Conservation (phyloP, 495 filamentous ascomycete species). For the Halenospora varia region DNA sequence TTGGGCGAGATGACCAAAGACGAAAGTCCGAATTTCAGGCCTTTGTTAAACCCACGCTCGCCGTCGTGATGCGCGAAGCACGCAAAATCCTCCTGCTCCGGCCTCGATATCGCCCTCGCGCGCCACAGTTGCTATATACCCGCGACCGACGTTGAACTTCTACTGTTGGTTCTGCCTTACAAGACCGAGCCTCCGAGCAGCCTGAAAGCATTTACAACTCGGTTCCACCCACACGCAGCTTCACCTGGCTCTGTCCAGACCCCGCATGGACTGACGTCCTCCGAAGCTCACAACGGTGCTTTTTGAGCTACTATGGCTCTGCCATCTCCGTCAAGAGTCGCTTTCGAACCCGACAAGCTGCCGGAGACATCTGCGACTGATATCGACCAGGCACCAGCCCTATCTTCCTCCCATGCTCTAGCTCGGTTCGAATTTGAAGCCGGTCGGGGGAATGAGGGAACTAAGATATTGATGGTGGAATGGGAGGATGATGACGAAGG, state of each 20-base stretch:
- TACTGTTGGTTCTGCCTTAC: neutral
- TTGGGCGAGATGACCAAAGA: slow-evolving; percentile 11
- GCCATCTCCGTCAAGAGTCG: slow-evolving; percentile 16
- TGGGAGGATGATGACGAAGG: slow-evolving; percentile 61
- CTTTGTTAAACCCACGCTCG: slow-evolving; percentile 1
- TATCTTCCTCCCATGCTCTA: slow-evolving; percentile 46
- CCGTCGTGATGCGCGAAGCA: slow-evolving; percentile 2
- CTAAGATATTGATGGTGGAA: slow-evolving; percentile 81
- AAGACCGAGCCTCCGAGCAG: slow-evolving; percentile 16
- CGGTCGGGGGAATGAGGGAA: slow-evolving; percentile 72
- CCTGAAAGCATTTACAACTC: slow-evolving; percentile 1
- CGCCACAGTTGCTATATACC: slow-evolving; percentile 11
- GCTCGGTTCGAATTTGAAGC: slow-evolving; percentile 85
- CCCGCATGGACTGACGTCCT: slow-evolving; percentile 22
- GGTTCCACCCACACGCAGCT: slow-evolving; percentile 5
- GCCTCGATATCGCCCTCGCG: neutral
- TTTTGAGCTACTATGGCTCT: slow-evolving; percentile 19
- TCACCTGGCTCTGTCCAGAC: slow-evolving; percentile 5
- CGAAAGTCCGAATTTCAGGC: slow-evolving; percentile 12
- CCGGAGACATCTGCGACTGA: slow-evolving; percentile 3
- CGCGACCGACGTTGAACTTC: neutral
- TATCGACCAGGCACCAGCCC: slow-evolving; percentile 20
- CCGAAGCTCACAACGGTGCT: slow-evolving; percentile 14
- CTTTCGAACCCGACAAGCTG: slow-evolving; percentile 23
- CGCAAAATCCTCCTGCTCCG: too few species aligned